phyloP scores from a whole-genome alignment of 768 basidiomycete genomes.

The Suillus subalutaceus region DNA sequence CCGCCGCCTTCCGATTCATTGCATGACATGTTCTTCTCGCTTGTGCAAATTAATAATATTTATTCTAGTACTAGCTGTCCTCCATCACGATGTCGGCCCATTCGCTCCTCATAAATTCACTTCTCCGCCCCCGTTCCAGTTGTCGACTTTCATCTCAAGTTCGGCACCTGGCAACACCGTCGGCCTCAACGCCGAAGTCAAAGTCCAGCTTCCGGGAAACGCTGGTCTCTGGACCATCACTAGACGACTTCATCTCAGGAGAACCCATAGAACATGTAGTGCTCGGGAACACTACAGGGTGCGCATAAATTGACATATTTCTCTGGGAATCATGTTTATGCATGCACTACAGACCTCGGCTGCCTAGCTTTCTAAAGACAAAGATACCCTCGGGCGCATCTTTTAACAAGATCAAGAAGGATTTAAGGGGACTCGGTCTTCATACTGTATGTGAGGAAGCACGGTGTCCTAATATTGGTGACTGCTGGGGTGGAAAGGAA shows the following conservation, averaged over 20 bases:
- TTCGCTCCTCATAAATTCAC: slow-evolving; percentile 15
- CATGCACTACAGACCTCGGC: slow-evolving; percentile 61
- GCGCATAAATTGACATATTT: slow-evolving; percentile 24
- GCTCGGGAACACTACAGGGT: slow-evolving; percentile 74
- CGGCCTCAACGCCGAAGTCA: slow-evolving; percentile 26
- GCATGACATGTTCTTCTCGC: background rate
- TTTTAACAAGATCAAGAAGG: slow-evolving; percentile 92
- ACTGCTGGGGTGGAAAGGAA: slow-evolving; percentile 94
- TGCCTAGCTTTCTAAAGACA: slow-evolving; percentile 89
- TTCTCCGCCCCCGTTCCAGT: slow-evolving; percentile 15
- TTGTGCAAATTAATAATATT: background rate
- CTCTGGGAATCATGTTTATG: slow-evolving; percentile 9
- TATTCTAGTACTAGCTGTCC: background rate
- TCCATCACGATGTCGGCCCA: slow-evolving; percentile 17
- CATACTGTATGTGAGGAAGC: slow-evolving; percentile 99
- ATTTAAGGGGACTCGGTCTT: slow-evolving; percentile 86
- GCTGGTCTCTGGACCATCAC: slow-evolving; percentile 67
- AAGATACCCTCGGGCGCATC: slow-evolving; percentile 88
- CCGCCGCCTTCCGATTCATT: background rate
- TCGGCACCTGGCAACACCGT: slow-evolving; percentile 52
- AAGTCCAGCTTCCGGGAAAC: slow-evolving; percentile 51
- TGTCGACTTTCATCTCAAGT: slow-evolving; percentile 23
- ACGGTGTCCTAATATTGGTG: slow-evolving; percentile 98
- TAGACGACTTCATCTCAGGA: slow-evolving; percentile 83
- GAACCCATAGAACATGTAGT: slow-evolving; percentile 59